Evolutionary conservation across 2,329 filamentous ascomycete genomes (phyloP), one percentile per base, ranked within the genome.

Genomic region (Trichophyton verrucosum): DNA sequence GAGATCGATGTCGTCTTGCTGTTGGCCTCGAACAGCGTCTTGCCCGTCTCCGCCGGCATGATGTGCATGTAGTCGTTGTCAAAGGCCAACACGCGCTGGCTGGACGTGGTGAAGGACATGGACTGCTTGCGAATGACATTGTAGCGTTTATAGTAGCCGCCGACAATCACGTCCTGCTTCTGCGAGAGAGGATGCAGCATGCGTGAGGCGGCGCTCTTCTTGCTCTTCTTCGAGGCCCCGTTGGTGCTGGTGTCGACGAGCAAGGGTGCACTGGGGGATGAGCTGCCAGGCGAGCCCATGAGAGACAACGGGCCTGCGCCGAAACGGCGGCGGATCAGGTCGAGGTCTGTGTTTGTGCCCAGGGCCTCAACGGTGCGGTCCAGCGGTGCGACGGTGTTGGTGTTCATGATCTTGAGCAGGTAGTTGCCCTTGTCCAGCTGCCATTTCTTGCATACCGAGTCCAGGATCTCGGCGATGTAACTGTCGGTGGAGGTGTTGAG

Each of bases 51-150:
- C 2, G 72, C 73, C 5, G 84, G 83, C 75, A 86, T 81, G 64
- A 86, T 83, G 68, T 86, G 83, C 71, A 86, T 80, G 68, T 84
- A 85, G 65, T 86, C 84, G 59, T 81, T 82, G 65, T 86, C 84
- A 58, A 86, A 81, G 6, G 83, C 80, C 22, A 86, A 73, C 11
- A 84, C 81, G 46, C 82, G 79, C 20, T 82, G 80, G 57, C 82
- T 82, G 3, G 80, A 81, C 5, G 81, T 80, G 0, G 83, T 80
- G 64, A 86, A 86, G 1, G 81, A 83, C 75, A 86, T 83, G 30
- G 83, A 81, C 66, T 86, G 83, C 69, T 86, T 85, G 66, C 84
- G 81, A 30, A 81, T 79, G 17, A 86, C 84, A 59, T 81, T 79
- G 71, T 85, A 86, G 36, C 83, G 81, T 61, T 83, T 82, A 71